Percentiles rank a stretch among this genome's conserved stretches.
These are phyloP conservation scores for Yarrowia phangngaensis DNA, from an alignment of 805 yeast genomes.

Conservation along the genomic window DNA sequence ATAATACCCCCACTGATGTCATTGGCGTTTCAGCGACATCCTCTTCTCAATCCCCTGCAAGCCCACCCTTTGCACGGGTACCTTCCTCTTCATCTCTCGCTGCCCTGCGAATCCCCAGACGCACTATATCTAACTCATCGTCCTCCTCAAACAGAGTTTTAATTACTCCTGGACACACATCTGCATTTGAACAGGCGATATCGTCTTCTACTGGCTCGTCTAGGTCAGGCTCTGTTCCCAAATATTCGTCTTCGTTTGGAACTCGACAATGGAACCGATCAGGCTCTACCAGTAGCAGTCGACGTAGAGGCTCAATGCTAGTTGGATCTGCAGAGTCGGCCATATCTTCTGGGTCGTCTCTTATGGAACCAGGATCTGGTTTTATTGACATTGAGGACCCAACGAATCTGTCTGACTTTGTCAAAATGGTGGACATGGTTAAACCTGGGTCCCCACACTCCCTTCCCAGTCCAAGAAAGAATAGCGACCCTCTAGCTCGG, in stretches of 20 bases:
- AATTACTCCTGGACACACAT: constrained; percentile 13
- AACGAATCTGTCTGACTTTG: constrained; percentile 57
- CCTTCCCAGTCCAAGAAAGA: constrained; percentile 15
- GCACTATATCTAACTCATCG: constrained; percentile 32
- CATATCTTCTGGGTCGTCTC: constrained; percentile 32
- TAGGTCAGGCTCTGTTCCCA: constrained; percentile 36
- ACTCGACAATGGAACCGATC: constrained; percentile 35
- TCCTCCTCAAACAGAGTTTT: constrained; percentile 14
- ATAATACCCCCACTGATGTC: too few relatives aligned
- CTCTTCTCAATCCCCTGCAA: constrained; percentile 33
- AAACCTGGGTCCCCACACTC: constrained; percentile 46
- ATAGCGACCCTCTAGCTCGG: constrained; percentile 35
- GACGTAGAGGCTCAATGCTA: constrained; percentile 50
- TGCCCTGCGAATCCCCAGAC: constrained; percentile 41
- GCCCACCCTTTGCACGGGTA: constrained; percentile 40
- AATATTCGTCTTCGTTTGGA: constrained; percentile 39
- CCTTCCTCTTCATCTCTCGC: constrained; percentile 47
- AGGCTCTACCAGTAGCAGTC: constrained; percentile 47
- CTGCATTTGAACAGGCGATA: constrained; percentile 34
- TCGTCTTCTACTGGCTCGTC: constrained; percentile 32
- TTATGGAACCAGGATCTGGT: constrained; percentile 42
- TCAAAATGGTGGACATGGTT: constrained; percentile 63
- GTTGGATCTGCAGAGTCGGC: constrained; percentile 33
- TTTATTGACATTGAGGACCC: constrained; percentile 43
- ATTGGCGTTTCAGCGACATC: too few relatives aligned